Conservation (phyloP, 129 eudicot species). For the Heracleum sosnowskyi region DNA sequence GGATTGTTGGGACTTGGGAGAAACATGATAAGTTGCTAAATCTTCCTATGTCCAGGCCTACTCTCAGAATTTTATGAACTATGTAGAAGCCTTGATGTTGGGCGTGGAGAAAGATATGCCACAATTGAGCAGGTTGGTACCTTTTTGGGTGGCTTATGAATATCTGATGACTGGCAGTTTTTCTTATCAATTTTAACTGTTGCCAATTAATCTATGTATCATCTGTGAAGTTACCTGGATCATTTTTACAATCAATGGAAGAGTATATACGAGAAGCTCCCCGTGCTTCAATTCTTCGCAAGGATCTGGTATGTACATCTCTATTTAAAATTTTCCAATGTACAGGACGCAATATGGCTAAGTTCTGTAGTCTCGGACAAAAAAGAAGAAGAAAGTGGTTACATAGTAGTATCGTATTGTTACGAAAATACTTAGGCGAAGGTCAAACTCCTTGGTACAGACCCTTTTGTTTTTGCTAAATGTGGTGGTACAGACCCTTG, state of each 20-base stretch:
- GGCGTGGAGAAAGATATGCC: constrained; percentile 59
- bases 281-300: constrained; percentile 52
- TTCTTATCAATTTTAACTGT: not conserved
- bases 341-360: not conserved
- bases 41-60: constrained; percentile 38
- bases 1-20: not conserved
- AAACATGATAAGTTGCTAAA: not conserved
- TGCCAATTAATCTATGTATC: constrained; percentile 14
- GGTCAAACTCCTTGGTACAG: not conserved
- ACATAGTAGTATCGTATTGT: not conserved
- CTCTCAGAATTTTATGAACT: constrained; percentile 71
- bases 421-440: not conserved
- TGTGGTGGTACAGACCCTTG: not conserved
- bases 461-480: not conserved
- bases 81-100: constrained; percentile 56
- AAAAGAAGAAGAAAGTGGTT: not conserved
- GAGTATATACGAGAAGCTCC: constrained; percentile 73
- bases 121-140: constrained; percentile 67
- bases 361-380: not conserved
- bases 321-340: not conserved
- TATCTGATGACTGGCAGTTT: not conserved
- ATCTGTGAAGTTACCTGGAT: constrained; percentile 60
- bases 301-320: constrained; percentile 46
- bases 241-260: constrained; percentile 89
- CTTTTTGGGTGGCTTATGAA: not conserved